Evolutionary conservation across 2,329 filamentous ascomycete species (phyloP).

Genomic region (Fusarium anguioides): DNA sequence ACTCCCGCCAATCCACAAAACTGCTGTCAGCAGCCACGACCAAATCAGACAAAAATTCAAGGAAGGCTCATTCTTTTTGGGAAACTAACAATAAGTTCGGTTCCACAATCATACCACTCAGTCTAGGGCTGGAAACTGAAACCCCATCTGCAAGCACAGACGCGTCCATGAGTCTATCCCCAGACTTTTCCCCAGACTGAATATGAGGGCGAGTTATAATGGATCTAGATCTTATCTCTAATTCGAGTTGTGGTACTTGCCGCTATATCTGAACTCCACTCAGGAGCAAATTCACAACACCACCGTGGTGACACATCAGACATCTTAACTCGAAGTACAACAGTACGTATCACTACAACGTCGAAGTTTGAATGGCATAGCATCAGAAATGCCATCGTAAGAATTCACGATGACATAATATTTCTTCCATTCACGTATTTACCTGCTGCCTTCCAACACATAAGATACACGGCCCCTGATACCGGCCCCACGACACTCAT

Average conservation of each 20-base stretch:
- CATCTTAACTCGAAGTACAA: background rate
- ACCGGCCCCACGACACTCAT: no score
- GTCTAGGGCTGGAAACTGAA: slow-evolving; percentile 4
- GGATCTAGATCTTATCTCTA: background rate
- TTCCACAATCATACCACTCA: slow-evolving; percentile 26
- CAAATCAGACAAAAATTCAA: background rate
- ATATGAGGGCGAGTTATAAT: background rate
- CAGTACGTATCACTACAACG: background rate
- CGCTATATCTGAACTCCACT: slow-evolving; percentile 11
- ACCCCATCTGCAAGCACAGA: slow-evolving; percentile 25
- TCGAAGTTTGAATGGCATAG: background rate
- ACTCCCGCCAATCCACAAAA: background rate
- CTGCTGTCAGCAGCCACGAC: background rate
- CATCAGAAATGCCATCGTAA: background rate
- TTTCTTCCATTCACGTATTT: background rate
- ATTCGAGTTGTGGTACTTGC: background rate
- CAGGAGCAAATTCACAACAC: background rate
- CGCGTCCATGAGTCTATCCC: slow-evolving; percentile 27
- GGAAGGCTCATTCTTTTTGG: background rate
- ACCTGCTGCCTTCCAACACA: background rate
- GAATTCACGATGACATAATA: no score
- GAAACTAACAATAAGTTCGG: background rate
- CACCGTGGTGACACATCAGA: background rate
- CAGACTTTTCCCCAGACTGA: slow-evolving; percentile 10
- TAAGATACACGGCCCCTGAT: no score